Percentiles rank a stretch among this genome's conserved stretches.
Conservation (phyloP, 257 asterid species). For the Solanum gracilifrons region DNA sequence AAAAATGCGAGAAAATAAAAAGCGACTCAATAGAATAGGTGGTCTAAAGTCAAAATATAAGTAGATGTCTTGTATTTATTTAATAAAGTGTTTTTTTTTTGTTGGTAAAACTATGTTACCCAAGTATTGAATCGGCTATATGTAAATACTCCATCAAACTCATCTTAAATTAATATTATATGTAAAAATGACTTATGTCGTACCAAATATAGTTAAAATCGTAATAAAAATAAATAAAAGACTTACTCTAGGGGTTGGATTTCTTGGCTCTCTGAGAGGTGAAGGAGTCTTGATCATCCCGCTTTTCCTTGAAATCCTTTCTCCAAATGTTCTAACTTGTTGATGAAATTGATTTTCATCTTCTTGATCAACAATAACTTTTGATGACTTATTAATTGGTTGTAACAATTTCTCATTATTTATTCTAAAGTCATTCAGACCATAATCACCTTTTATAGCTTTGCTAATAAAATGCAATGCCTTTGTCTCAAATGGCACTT, state of each 20-base stretch:
- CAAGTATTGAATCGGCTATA: neutral
- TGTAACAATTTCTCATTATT: constrained; percentile 13
- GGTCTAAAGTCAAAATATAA: neutral
- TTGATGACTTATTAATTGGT: constrained; percentile 12
- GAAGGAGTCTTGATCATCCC: constrained; percentile 40
- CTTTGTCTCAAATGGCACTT: constrained; percentile 46
- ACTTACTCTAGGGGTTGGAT: constrained; percentile 62
- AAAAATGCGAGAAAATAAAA: neutral
- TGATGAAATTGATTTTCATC: constrained; percentile 18
- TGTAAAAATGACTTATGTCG: neutral
- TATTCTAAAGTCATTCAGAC: constrained; percentile 31
- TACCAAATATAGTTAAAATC: neutral
- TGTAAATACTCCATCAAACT: neutral
- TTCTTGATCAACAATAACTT: constrained; percentile 14
- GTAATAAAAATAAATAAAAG: neutral
- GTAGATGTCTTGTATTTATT: neutral
- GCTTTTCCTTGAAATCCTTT: constrained; percentile 27
- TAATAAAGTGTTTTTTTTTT: neutral
- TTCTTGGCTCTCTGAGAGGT: constrained; percentile 48
- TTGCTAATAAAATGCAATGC: constrained; percentile 77
- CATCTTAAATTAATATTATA: neutral
- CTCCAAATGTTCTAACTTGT: constrained; percentile 21
- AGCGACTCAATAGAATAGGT: neutral
- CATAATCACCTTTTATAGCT: constrained; percentile 78
- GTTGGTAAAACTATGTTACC: neutral